Evolutionary conservation across 1,139 yeast genomes (phyloP).

Genomic region (Nadsonia commutata): DNA sequence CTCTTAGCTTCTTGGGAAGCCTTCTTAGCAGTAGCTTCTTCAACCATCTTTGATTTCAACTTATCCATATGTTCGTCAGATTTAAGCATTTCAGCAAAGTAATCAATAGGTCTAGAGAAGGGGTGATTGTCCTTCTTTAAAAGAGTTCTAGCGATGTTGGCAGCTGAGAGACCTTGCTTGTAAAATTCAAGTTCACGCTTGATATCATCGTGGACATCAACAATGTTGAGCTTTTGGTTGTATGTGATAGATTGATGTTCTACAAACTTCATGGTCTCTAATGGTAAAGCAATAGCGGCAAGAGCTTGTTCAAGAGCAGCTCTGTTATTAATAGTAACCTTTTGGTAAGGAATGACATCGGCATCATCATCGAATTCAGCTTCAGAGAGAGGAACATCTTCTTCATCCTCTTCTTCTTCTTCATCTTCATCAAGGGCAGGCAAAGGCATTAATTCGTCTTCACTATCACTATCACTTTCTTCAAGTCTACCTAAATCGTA

Average conservation of each 20-base stretch:
- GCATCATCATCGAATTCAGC: constrained; percentile 78
- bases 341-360: constrained; percentile 79
- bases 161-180: constrained; percentile 86
- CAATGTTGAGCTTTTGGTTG: constrained; percentile 32
- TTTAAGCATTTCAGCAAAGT: constrained; percentile 97
- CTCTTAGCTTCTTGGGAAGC: constrained; percentile 89
- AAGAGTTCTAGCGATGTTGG: constrained; percentile 51
- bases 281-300: constrained; percentile 22
- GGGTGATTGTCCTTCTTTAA: constrained; percentile 60
- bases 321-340: constrained; percentile 44
- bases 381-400: constrained; percentile 37
- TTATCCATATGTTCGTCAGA: constrained; percentile 97
- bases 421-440: constrained; percentile 19
- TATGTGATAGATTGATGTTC: constrained; percentile 73
- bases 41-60: constrained; percentile 63
- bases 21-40: constrained; percentile 81
- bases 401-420: constrained; percentile 36
- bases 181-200: constrained; percentile 76
- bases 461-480: constrained; percentile 10
- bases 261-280: constrained; percentile 45
- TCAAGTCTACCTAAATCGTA: constrained; percentile 9
- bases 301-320: constrained; percentile 25
- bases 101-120: constrained; percentile 85
- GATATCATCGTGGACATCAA: constrained; percentile 85
- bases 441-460: constrained; percentile 15